Evolutionary conservation across 495 filamentous ascomycete species (phyloP).

Genomic region (Penicillium paradoxum): DNA sequence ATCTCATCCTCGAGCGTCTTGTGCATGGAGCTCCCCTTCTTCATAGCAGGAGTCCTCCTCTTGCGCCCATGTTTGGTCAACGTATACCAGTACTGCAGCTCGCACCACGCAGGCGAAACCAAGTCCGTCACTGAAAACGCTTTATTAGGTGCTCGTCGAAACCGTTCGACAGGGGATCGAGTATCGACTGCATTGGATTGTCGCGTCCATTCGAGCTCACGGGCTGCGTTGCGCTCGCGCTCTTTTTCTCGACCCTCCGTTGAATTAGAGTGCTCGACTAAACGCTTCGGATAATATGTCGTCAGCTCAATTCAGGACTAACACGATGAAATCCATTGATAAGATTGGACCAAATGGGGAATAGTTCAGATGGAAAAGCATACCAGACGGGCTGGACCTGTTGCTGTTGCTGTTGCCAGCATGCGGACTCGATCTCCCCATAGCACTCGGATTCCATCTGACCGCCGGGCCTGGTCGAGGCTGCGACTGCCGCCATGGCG

Average conservation of each 20-base stretch:
- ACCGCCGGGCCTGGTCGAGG: slow-evolving; percentile 4
- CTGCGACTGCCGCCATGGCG: slow-evolving; percentile 30
- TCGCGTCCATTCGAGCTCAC: slow-evolving; percentile 28
- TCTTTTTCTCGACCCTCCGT: slow-evolving; percentile 41
- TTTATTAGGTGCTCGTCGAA: slow-evolving; percentile 70
- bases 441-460: slow-evolving; percentile 6
- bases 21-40: slow-evolving; percentile 69
- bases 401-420: slow-evolving; percentile 33
- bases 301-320: slow-evolving; percentile 39
- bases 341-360: background rate
- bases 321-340: background rate
- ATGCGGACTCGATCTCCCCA: slow-evolving; percentile 19
- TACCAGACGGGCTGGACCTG: slow-evolving; percentile 34
- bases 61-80: slow-evolving; percentile 72
- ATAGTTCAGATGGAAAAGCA: background rate
- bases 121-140: slow-evolving; percentile 88
- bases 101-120: slow-evolving; percentile 88
- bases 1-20: slow-evolving; percentile 81
- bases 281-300: slow-evolving; percentile 51
- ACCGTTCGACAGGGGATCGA: slow-evolving; percentile 65
- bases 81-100: slow-evolving; percentile 86
- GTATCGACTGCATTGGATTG: slow-evolving; percentile 28
- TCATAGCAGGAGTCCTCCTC: slow-evolving; percentile 75
- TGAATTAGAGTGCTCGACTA: slow-evolving; percentile 56
- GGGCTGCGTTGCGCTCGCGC: slow-evolving; percentile 28